Percentiles rank a stretch among this genome's conserved stretches.
phyloP scores from a whole-genome alignment of 1,284 basidiomycete genomes.

The Ganoderma resinaceum region DNA sequence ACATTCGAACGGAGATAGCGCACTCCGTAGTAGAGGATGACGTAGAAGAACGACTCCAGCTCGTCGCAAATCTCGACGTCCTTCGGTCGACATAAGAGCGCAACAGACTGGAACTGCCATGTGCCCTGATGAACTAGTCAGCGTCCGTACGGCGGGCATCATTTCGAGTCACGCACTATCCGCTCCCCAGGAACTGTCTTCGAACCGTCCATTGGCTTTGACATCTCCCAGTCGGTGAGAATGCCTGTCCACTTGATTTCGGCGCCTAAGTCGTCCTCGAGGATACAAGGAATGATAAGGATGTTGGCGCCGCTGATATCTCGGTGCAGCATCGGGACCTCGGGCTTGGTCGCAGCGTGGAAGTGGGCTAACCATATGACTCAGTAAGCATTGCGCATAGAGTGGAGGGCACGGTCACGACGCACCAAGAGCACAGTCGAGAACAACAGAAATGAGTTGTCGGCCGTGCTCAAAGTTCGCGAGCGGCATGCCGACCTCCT shows the following conservation, averaged over 20 bases:
- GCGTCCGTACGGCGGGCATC: no score
- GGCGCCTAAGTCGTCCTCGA: not conserved
- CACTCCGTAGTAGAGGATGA: conserved; percentile 7
- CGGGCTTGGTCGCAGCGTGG: not conserved
- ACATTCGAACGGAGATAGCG: not conserved
- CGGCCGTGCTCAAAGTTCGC: not conserved
- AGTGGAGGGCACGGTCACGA: not conserved
- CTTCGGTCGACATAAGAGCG: not conserved
- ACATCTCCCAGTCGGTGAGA: conserved; percentile 24
- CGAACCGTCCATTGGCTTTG: conserved; percentile 1
- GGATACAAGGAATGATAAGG: conserved; percentile 10
- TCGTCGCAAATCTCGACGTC: conserved; percentile 7
- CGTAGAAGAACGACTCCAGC: conserved; percentile 13
- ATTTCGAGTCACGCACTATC: not conserved
- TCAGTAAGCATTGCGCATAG: not conserved
- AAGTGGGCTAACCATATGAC: conserved; percentile 9
- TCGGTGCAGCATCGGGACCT: conserved; percentile 9
- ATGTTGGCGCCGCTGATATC: conserved; percentile 23
- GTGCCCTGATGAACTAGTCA: conserved; percentile 4
- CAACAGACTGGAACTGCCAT: conserved; percentile 13
- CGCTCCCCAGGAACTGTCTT: not conserved
- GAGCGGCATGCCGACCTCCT: conserved; percentile 31
- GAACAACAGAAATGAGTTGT: conserved; percentile 1
- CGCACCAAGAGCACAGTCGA: conserved; percentile 14
- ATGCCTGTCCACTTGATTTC: conserved; percentile 13